Percentiles rank a stretch among this genome's conserved stretches.
These are phyloP conservation scores for Exophiala sp. DNA, from an alignment of 2,329 filamentous ascomycete species.

Conservation along the genomic window DNA sequence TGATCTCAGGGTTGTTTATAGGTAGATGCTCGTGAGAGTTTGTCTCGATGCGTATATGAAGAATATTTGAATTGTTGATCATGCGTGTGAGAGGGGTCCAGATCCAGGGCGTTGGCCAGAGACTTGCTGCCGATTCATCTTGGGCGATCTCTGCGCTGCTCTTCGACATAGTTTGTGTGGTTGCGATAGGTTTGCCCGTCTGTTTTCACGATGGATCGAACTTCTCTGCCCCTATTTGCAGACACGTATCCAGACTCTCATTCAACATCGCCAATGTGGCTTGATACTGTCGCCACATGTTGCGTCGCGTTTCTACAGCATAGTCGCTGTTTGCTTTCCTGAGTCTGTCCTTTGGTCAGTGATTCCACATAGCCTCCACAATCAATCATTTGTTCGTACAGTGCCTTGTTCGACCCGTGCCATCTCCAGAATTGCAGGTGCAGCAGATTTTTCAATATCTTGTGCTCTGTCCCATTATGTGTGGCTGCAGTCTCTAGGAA, in stretches of 20 bases:
- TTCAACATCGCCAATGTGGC: conserved; percentile 46
- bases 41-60: background rate
- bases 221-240: conserved; percentile 23
- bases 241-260: conserved; percentile 46
- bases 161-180: no score
- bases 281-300: conserved; percentile 41
- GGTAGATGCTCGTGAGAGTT: no score
- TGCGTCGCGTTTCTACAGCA: conserved; percentile 31
- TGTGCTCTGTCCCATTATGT: conserved; percentile 43
- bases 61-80: background rate
- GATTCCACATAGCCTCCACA: background rate
- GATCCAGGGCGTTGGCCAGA: no score
- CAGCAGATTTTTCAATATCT: conserved; percentile 45
- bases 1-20: no score
- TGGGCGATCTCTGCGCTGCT: no score
- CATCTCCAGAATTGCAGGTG: conserved; percentile 44
- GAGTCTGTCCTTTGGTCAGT: conserved; percentile 31
- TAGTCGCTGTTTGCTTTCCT: conserved; percentile 28
- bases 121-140: no score
- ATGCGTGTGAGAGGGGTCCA: background rate
- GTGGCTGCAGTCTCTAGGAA: conserved; percentile 44
- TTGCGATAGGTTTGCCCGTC: no score
- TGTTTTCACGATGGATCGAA: background rate
- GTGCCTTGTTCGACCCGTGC: conserved; percentile 31
- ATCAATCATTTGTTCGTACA: conserved; percentile 12